Percentiles rank a stretch among this genome's conserved stretches.
phyloP scores from a whole-genome alignment of 2,329 filamentous ascomycete species.

The Bipolaris gigantea region DNA sequence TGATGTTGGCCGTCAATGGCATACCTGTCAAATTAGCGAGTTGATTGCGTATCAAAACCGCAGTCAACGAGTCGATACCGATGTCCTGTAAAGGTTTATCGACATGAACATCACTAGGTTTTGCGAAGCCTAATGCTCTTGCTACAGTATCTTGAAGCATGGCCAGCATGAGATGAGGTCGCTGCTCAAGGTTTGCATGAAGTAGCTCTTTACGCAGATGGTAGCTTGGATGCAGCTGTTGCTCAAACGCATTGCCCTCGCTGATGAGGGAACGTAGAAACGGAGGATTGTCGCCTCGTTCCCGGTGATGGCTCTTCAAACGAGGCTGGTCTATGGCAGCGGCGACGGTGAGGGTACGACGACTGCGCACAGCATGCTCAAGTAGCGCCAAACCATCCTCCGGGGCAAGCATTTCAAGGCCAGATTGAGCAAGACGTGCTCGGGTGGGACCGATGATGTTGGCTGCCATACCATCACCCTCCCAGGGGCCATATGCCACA shows the following conservation, averaged over 20 bases:
- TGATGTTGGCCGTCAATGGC: background rate
- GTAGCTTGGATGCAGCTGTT: too few species aligned
- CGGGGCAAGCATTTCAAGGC: background rate
- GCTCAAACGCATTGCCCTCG: too few species aligned
- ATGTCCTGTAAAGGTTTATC: background rate
- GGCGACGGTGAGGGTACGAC: too few species aligned
- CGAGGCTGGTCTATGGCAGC: too few species aligned
- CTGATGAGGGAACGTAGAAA: too few species aligned
- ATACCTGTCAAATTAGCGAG: background rate
- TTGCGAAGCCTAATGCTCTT: background rate
- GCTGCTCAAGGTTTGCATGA: background rate
- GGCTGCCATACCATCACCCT: background rate
- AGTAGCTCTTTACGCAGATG: too few species aligned
- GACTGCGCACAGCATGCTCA: too few species aligned
- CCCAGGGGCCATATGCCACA: background rate
- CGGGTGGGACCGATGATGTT: background rate
- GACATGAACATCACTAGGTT: background rate
- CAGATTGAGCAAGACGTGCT: background rate
- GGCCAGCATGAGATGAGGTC: background rate
- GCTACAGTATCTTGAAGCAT: background rate
- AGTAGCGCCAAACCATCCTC: background rate
- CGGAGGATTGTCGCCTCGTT: too few species aligned
- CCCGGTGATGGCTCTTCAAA: too few species aligned
- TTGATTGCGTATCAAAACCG: background rate
- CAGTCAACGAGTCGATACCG: background rate